These are phyloP conservation scores for Salix koriyanagi DNA, from an alignment of 345 rosid species.

Conservation along the genomic window DNA sequence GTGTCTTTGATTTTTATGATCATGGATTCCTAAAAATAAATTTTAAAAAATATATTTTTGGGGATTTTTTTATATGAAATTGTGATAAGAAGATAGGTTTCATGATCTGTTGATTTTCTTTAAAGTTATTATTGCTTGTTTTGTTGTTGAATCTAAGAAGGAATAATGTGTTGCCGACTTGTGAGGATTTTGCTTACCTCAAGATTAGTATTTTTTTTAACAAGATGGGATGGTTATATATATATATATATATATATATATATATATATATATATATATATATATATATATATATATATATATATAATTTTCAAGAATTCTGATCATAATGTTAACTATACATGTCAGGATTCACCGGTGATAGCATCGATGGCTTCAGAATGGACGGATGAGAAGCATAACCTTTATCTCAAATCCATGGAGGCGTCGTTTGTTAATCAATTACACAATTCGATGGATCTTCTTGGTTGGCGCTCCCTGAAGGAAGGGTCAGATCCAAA, in stretches of 20 bases:
- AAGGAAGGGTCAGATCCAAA: constrained; percentile 28
- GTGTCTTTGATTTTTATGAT: not conserved
- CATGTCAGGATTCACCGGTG: constrained; percentile 36
- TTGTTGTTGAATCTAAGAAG: not conserved
- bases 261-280: not conserved
- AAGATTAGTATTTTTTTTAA: not conserved
- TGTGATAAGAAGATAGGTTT: not conserved
- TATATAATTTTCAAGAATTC: constrained; percentile 1
- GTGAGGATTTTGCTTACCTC: not conserved
- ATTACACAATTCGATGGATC: constrained; percentile 47
- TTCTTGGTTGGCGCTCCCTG: constrained; percentile 31
- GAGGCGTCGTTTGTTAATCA: constrained; percentile 86
- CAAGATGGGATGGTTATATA: not conserved
- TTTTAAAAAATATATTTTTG: no score
- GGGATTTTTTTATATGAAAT: not conserved
- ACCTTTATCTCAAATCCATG: constrained; percentile 79
- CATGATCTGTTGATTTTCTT: not conserved
- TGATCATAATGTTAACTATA: constrained; percentile 6
- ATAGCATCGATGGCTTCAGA: constrained; percentile 38
- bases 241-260: no score
- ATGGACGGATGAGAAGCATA: constrained; percentile 95
- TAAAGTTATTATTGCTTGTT: not conserved
- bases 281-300: no score
- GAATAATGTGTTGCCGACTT: not conserved
- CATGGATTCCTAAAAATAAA: not conserved